Base-by-base conservation (phyloP, 352 stramenopile genomes). In the Pythium aristosporum region DNA sequence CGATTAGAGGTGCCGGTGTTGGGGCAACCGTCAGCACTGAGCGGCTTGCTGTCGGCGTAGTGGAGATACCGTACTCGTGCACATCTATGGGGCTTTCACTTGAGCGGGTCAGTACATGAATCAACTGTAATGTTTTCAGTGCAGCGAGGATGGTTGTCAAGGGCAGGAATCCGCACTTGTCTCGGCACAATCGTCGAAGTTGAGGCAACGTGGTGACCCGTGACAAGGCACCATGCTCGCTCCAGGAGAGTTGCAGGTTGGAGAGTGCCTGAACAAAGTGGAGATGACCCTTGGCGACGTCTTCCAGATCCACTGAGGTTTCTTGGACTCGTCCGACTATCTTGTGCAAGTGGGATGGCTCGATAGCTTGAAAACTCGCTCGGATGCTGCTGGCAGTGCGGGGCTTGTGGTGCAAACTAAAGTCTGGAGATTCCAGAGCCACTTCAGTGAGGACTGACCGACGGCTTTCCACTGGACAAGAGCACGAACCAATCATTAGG, bases 261-360 rank as follows among this genome's bases (percentile, higher is more conserved):
- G 67, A 28, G 3, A 79, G 57, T 6, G 61, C 66, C 46, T 79
- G 74, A 0, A 80, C 37, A 25, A 79, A 78, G 20, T 73, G 54
- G 0, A 73, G 46, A 42, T 82, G 74, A 18, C 64, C 41, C 2
- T 54, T 62, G 46, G 54, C 34, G 8, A 21, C 32, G 11, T 67
- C 51, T 25, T 62, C 52, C 0, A 55, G 18, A 53, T 68, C 55
- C 21, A 74, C 0, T n/a, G 12, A 30, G 42, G 23, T 73, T n/a
- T 21, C 53, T 43, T 56, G 43, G 60, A 61, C 55, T 39, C 56
- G 44, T 18, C 42, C 51, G 30, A 70, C 61, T 12, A 68, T 37
- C 9, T 30, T 21, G 25, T 63, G 25, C 39, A 76, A 43, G n/a
- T 70, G 66, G 0, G 42, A 21, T 0, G 54, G 20, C 5, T 54